Evolutionary conservation across 2,329 filamentous ascomycete species (phyloP).

Genomic region (Fusarium buxicola): DNA sequence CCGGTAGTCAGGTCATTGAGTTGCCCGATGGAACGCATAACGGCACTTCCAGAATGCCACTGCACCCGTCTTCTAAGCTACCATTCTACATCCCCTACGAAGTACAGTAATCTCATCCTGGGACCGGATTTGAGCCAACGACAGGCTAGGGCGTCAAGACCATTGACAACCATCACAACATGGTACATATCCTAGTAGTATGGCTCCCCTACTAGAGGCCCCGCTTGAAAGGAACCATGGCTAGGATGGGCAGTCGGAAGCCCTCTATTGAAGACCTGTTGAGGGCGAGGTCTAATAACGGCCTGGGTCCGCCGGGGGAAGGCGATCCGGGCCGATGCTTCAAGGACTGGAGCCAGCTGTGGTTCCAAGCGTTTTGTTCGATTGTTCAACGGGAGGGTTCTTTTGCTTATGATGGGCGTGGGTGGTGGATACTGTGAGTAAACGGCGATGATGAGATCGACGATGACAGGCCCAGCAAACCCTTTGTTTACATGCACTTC

Average conservation of each 20-base stretch:
- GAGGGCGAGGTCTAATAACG: constrained; percentile 25
- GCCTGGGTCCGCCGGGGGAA: constrained; percentile 42
- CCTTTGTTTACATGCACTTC: background rate
- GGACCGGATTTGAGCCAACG: background rate
- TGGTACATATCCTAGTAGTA: too few relatives aligned
- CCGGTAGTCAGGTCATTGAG: constrained; percentile 5
- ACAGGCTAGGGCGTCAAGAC: background rate
- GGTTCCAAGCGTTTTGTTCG: constrained; percentile 40
- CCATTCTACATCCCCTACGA: constrained; percentile 20
- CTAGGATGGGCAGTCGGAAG: constrained; percentile 25
- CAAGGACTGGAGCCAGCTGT: constrained; percentile 40
- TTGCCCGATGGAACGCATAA: constrained; percentile 13
- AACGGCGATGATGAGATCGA: constrained; percentile 21
- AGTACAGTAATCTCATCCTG: constrained; percentile 1
- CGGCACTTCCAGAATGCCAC: constrained; percentile 14
- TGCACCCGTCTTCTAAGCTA: constrained; percentile 29
- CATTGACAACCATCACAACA: too few relatives aligned
- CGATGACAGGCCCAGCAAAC: too few relatives aligned
- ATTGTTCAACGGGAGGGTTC: constrained; percentile 29
- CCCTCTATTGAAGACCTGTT: constrained; percentile 16
- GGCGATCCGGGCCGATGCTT: constrained; percentile 46
- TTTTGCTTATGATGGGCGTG: constrained; percentile 27
- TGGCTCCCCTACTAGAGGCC: constrained; percentile 14
- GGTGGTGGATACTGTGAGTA: constrained; percentile 24
- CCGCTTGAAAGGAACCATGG: constrained; percentile 36